These are phyloP conservation scores for Wallacemonas rigidus DNA, from an alignment of 208 protist genomes.

Conservation along the genomic window DNA sequence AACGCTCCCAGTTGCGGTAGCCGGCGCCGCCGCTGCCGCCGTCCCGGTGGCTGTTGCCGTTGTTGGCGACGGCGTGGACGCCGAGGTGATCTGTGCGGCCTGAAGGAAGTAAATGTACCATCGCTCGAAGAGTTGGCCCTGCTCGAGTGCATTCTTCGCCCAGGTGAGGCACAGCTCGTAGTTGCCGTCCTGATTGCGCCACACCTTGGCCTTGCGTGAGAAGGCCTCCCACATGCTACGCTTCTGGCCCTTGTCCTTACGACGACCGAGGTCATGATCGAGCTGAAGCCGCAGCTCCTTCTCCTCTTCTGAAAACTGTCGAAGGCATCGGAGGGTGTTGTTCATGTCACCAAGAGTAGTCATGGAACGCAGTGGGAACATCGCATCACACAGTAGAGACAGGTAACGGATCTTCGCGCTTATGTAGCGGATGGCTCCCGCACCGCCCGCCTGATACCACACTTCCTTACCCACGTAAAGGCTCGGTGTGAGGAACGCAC, in stretches of 20 bases:
- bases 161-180: conserved; percentile 61
- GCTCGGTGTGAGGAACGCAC: conserved; percentile 74
- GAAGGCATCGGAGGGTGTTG: conserved; percentile 42
- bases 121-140: conserved; percentile 71
- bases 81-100: conserved; percentile 21
- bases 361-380: conserved; percentile 63
- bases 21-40: no score
- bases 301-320: conserved; percentile 46
- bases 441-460: conserved; percentile 73
- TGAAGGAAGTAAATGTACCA: conserved; percentile 74
- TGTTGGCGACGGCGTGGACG: background rate
- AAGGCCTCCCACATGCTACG: conserved; percentile 50
- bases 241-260: conserved; percentile 44
- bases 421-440: conserved; percentile 43
- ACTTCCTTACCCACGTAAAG: conserved; percentile 78
- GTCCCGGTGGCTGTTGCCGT: no score
- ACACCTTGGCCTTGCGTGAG: conserved; percentile 65
- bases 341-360: conserved; percentile 49
- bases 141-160: conserved; percentile 64
- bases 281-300: conserved; percentile 47
- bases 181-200: conserved; percentile 60
- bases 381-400: conserved; percentile 59
- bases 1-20: conserved; percentile 26
- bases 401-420: conserved; percentile 66
- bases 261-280: conserved; percentile 51